phyloP scores from a whole-genome alignment of 169 alveolate species.

The Babesia bovis region DNA sequence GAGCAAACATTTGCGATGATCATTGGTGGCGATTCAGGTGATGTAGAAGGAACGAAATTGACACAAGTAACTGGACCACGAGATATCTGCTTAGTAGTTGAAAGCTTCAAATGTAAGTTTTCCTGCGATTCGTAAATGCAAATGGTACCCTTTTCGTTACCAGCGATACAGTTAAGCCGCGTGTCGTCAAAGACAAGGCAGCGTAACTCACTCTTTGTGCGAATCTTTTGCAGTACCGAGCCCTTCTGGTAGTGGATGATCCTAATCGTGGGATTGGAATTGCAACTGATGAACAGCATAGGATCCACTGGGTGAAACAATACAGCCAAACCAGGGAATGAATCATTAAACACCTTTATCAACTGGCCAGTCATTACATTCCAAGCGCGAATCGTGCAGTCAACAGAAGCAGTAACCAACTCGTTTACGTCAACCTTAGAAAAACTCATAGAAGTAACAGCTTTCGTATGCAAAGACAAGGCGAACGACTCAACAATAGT shows the following conservation, averaged over 20 bases:
- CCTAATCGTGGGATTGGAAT: constrained; percentile 79
- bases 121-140: constrained; percentile 74
- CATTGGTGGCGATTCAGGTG: constrained; percentile 56
- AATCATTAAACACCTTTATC: constrained; percentile 81
- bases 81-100: constrained; percentile 60
- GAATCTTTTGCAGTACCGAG: constrained; percentile 76
- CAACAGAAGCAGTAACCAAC: constrained; percentile 80
- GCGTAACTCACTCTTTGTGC: constrained; percentile 80
- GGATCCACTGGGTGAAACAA: constrained; percentile 80
- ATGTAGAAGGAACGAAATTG: constrained; percentile 72
- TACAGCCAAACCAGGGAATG: constrained; percentile 80
- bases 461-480: constrained; percentile 68
- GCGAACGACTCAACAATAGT: constrained; percentile 59
- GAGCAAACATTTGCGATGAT: constrained; percentile 79
- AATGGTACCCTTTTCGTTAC: constrained; percentile 78
- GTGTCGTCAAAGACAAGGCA: constrained; percentile 82
- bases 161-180: constrained; percentile 80
- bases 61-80: constrained; percentile 78
- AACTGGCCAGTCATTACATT: constrained; percentile 81
- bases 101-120: constrained; percentile 65
- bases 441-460: constrained; percentile 77
- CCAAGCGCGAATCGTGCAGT: constrained; percentile 85
- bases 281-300: constrained; percentile 74
- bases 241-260: constrained; percentile 82
- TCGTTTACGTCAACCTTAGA: constrained; percentile 69